A percentile compares a stretch with the other conserved stretches of the same genome.
phyloP scores from a whole-genome alignment of 805 yeast species.

The Yueomyces sinensis region DNA sequence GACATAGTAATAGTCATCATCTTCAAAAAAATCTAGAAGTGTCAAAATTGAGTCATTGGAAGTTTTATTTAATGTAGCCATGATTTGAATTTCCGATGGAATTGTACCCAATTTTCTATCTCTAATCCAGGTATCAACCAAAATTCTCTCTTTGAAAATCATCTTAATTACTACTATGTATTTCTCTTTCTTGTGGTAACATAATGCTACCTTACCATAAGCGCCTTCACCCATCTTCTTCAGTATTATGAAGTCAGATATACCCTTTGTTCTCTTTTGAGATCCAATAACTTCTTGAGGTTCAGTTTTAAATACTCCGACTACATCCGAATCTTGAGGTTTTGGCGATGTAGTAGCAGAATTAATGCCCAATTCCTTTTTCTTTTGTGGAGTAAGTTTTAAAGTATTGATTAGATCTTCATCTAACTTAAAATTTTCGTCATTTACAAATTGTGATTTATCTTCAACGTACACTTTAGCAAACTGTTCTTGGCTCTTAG shows the following conservation, averaged over 20 bases:
- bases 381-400: background rate
- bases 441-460: slow-evolving; percentile 23
- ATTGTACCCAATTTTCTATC: slow-evolving; percentile 85
- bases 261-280: slow-evolving; percentile 54
- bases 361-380: background rate
- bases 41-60: slow-evolving; percentile 85
- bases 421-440: slow-evolving; percentile 23
- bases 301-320: slow-evolving; percentile 4
- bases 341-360: background rate
- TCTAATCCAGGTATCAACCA: slow-evolving; percentile 96
- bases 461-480: slow-evolving; percentile 20
- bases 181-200: slow-evolving; percentile 48
- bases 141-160: slow-evolving; percentile 80
- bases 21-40: slow-evolving; percentile 86
- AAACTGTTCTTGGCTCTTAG: slow-evolving; percentile 13
- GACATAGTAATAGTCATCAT: slow-evolving; percentile 74
- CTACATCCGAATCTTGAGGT: background rate
- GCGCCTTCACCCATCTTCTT: slow-evolving; percentile 93
- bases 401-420: slow-evolving; percentile 14
- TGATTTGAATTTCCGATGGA: slow-evolving; percentile 90
- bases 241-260: slow-evolving; percentile 55
- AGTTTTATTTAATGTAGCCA: slow-evolving; percentile 62
- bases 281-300: slow-evolving; percentile 40
- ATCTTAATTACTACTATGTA: slow-evolving; percentile 74
- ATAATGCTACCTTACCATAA: slow-evolving; percentile 84